Evolutionary conservation across 257 asterid species (phyloP), one percentile per base, ranked within the genome.

Genomic region (Cordia subcordata): DNA sequence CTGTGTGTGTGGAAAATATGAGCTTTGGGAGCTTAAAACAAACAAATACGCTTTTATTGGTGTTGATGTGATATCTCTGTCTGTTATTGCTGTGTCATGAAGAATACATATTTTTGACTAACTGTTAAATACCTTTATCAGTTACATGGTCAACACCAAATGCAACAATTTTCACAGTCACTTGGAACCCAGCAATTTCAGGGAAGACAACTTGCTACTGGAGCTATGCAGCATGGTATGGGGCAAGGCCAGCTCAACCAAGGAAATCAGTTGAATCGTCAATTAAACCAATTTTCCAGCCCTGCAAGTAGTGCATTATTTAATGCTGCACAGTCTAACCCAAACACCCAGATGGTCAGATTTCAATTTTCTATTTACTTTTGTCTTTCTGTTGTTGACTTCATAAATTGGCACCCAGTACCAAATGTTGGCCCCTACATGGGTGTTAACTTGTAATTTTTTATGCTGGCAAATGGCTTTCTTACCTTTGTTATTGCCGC

Each of bases 231-330:
- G 65, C 82, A 77, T 42, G 79, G 77, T 63, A 76, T 88, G 81
- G 79, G 81, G 56, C 90, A 82, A 64, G 81, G 72, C 85, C 96
- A 84, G 70, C 79, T 85, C 63, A 85, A 65, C 81, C 95, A 82
- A 71, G 99, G 96, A 79, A 92, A 82, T 77, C 99, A 88, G 77
- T 70, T 92, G 76, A 88, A 80, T 72, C 97, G 96, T 47, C 93
- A 87, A 58, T 44, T 84, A 56, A 92, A 84, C 74, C 99, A 92
- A 74, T 92, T 81, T 70, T 75, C 99, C 44, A 83, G 91, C 66
- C 79, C 94, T 13, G 91, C 94, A 23, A 92, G 86, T 70, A 86
- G 73, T 72, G 97, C 96, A 51, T 72, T 92, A 58, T 92, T 82
- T 75, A 92, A 79, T 84, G 88, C 99, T 52, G 91, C 89, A 61